phyloP scores from a whole-genome alignment of 1,284 basidiomycete species.

The Exobasidium cylindrosporum region DNA sequence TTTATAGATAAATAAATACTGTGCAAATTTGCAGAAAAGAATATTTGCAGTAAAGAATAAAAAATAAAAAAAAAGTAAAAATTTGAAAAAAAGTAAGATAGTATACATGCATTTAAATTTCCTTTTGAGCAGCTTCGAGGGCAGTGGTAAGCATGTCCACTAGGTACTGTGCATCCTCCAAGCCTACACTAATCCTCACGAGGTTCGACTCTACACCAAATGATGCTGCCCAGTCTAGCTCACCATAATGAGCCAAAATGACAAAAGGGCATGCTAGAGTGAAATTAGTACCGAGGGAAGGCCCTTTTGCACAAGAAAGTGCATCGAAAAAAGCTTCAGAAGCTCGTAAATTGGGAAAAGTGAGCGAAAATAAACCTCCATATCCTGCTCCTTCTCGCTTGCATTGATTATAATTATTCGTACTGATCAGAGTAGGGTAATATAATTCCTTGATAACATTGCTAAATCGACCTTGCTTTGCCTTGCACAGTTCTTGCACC shows the following conservation, averaged over 20 bases:
- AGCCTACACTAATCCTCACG: conserved; percentile 83
- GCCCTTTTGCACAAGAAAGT: conserved; percentile 81
- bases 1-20: no score
- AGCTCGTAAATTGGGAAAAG: conserved; percentile 70
- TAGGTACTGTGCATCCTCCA: conserved; percentile 72
- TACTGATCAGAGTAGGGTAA: conserved; percentile 82
- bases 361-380: conserved; percentile 88
- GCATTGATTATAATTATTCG: conserved; percentile 70
- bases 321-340: conserved; percentile 83
- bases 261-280: conserved; percentile 91
- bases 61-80: neutral
- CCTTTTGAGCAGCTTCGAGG: conserved; percentile 57
- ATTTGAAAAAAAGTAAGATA: neutral
- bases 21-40: neutral
- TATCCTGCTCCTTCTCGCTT: conserved; percentile 65
- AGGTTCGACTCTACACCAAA: conserved; percentile 82
- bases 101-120: no score
- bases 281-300: conserved; percentile 91
- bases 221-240: conserved; percentile 84
- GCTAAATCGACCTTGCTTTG: conserved; percentile 32
- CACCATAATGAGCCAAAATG: conserved; percentile 84
- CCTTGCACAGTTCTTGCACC: conserved; percentile 70
- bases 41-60: no score
- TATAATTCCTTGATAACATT: conserved; percentile 75
- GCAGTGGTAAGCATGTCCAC: conserved; percentile 67